A percentile compares a stretch with the other conserved stretches of the same genome.
phyloP scores from a whole-genome alignment of 352 stramenopile species.

The Phytopythium mirpurense region DNA sequence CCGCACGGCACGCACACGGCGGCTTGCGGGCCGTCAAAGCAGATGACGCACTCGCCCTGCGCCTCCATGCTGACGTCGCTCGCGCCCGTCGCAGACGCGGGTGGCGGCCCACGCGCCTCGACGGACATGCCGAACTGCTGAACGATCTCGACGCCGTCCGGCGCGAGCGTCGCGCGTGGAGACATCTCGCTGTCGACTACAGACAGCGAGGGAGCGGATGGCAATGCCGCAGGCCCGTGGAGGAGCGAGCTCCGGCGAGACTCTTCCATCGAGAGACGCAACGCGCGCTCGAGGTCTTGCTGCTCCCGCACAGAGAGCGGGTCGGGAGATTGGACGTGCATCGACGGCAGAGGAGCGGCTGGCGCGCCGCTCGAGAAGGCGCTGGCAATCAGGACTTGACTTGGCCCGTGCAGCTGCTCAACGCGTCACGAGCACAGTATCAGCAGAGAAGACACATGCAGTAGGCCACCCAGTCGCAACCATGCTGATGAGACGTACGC shows the following conservation, averaged over 20 bases:
- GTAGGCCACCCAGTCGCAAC: too few species aligned
- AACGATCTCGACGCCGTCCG: constrained; percentile 78
- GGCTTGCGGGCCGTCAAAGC: constrained; percentile 70
- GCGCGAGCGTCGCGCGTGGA: constrained; percentile 39
- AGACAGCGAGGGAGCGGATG: constrained; percentile 27
- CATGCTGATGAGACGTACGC: constrained; percentile 34
- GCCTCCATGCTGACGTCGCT: constrained; percentile 1
- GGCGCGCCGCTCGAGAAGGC: constrained; percentile 4
- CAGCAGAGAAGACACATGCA: not conserved
- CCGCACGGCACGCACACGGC: constrained; percentile 81
- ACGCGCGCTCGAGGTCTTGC: constrained; percentile 45
- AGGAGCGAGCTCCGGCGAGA: constrained; percentile 17
- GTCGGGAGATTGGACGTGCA: not conserved
- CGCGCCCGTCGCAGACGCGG: constrained; percentile 6
- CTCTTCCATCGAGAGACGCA: constrained; percentile 58
- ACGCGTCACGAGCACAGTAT: not conserved
- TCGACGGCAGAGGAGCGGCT: not conserved
- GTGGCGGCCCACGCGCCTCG: constrained; percentile 4
- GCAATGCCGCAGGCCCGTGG: not conserved
- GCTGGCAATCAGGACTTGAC: constrained; percentile 4
- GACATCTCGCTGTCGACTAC: constrained; percentile 16
- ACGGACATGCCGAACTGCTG: constrained; percentile 33
- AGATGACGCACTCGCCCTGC: constrained; percentile 69
- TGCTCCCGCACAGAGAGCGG: constrained; percentile 41
- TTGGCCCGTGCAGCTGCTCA: not conserved